Conservation (phyloP, 2,329 filamentous ascomycete species). For the Penicillium glabrum region DNA sequence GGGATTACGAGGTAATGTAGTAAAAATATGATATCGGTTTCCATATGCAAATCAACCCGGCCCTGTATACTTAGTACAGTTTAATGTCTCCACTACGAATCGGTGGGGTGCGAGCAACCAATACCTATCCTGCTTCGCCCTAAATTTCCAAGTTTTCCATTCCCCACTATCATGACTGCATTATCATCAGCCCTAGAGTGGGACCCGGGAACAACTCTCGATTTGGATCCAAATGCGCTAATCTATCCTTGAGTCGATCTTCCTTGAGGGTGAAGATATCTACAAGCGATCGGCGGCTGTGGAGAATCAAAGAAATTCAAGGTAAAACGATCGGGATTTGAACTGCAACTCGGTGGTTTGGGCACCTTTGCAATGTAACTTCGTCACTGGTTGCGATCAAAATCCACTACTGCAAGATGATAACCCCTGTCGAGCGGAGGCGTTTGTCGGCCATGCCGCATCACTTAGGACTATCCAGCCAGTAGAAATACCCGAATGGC, state of each 20-base stretch:
- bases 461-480: background rate
- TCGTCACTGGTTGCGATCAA: constrained; percentile 3
- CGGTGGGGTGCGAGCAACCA: background rate
- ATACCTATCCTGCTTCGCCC: background rate
- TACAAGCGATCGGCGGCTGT: background rate
- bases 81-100: background rate
- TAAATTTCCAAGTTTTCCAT: background rate
- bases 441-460: background rate
- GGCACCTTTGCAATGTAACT: constrained; percentile 14
- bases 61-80: too few species aligned
- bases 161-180: background rate
- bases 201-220: background rate
- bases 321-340: constrained; percentile 10
- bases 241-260: background rate
- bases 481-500: background rate
- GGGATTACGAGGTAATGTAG: too few species aligned
- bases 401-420: background rate
- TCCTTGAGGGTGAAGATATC: background rate
- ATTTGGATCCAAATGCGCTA: background rate
- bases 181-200: background rate
- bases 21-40: too few species aligned
- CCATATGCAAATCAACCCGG: too few species aligned
- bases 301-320: background rate
- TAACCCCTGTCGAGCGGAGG: background rate
- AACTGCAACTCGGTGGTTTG: constrained; percentile 8